Percentiles rank a stretch among this genome's conserved stretches.
Evolutionary conservation across 306 rosid species (phyloP).

Genomic region (Medicago ruthenica): DNA sequence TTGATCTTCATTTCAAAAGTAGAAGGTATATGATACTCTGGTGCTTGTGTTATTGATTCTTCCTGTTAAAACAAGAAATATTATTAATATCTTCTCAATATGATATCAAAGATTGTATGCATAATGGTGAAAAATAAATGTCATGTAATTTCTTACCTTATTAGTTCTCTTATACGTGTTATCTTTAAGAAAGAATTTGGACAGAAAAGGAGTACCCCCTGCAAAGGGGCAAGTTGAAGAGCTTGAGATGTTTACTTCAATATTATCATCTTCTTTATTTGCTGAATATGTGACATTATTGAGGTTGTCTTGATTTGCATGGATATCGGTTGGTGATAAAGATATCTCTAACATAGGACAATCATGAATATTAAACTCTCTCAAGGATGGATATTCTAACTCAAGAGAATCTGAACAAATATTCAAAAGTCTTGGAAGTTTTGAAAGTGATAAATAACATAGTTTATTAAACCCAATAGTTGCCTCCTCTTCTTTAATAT

Average conservation of each 20-base stretch:
- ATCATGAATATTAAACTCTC: not conserved
- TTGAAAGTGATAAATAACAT: not conserved
- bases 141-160: not conserved
- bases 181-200: not conserved
- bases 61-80: not conserved
- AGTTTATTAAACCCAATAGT: not conserved
- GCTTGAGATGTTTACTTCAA: not conserved
- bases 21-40: not conserved
- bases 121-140: not conserved
- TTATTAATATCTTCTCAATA: too few relatives aligned
- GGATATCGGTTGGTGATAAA: not conserved
- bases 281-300: too few relatives aligned
- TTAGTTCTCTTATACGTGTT: not conserved
- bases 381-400: slow-evolving; percentile 5
- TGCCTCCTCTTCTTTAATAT: not conserved
- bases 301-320: not conserved
- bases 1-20: not conserved
- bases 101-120: not conserved
- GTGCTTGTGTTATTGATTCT: not conserved
- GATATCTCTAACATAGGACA: not conserved
- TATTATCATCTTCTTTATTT: not conserved
- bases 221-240: not conserved
- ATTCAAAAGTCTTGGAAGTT: not conserved
- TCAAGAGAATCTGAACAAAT: not conserved
- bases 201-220: not conserved